Conservation (phyloP, 371 early-diverging fungal genomes). For the Mortierella sp. region DNA sequence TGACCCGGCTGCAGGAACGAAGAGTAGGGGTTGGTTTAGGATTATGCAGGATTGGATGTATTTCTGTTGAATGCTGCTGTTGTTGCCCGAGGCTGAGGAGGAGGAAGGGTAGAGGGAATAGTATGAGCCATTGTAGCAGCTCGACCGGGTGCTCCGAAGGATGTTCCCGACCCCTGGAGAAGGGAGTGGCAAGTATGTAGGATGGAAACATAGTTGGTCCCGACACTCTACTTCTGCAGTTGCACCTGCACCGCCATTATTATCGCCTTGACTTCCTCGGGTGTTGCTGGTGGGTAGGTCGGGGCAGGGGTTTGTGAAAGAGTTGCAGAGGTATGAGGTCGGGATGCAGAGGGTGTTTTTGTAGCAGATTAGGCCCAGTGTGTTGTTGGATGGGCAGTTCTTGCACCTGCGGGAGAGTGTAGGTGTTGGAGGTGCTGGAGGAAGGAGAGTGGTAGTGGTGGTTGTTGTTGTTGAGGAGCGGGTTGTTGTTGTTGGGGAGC, state of each 20-base stretch:
- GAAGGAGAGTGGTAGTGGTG: not conserved
- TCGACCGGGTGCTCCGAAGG: constrained; percentile 5
- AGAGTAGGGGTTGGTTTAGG: not conserved
- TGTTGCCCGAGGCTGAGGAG: not conserved
- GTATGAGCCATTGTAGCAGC: constrained; percentile 16
- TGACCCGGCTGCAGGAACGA: too few species aligned
- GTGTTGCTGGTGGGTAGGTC: not conserved
- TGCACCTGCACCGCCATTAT: not conserved
- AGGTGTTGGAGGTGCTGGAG: not conserved
- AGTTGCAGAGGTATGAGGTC: constrained; percentile 15
- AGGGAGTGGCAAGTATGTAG: constrained; percentile 16
- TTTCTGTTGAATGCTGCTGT: not conserved
- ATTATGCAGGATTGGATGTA: constrained; percentile 19
- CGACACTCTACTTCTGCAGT: not conserved
- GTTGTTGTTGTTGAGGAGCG: not conserved
- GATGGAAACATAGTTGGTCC: constrained; percentile 19
- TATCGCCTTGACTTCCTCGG: not conserved
- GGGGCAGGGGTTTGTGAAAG: not conserved
- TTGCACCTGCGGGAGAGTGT: constrained; percentile 14
- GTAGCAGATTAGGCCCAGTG: constrained; percentile 14
- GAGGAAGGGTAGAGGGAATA: constrained; percentile 24
- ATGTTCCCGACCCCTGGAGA: constrained; percentile 8
- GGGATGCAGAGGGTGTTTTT: constrained; percentile 40
- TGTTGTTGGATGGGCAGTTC: constrained; percentile 10
- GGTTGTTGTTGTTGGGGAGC: not conserved